phyloP scores from a whole-genome alignment of 2,329 filamentous ascomycete genomes.

The Sarocladium strictum region DNA sequence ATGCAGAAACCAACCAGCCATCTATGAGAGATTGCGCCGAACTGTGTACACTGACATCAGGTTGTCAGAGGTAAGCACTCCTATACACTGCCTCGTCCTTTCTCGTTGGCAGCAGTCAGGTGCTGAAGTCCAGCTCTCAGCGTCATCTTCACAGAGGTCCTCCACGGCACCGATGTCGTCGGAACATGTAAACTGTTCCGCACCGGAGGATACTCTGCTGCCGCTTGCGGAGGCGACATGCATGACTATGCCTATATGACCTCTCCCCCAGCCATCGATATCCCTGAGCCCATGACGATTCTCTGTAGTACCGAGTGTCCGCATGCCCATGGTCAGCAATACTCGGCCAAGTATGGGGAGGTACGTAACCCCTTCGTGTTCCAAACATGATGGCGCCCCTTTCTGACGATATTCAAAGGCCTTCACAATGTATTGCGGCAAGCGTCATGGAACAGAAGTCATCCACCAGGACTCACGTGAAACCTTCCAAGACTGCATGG shows the following conservation, averaged over 20 bases:
- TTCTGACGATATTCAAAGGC: neutral
- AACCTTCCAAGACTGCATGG: neutral
- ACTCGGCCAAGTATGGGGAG: neutral
- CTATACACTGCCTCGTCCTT: too few relatives aligned
- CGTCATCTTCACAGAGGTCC: too few relatives aligned
- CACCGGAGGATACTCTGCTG: too few relatives aligned
- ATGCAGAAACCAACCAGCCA: too few relatives aligned
- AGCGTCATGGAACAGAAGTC: neutral
- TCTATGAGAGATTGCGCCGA: too few relatives aligned
- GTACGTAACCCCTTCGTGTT: neutral
- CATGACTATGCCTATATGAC: neutral
- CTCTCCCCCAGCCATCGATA: neutral
- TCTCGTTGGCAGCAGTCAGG: too few relatives aligned
- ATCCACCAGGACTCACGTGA: neutral
- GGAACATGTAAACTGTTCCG: too few relatives aligned
- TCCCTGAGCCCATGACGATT: neutral
- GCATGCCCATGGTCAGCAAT: neutral
- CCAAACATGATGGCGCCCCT: neutral
- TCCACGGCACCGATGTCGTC: too few relatives aligned
- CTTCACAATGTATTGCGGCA: neutral
- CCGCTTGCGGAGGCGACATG: too few relatives aligned
- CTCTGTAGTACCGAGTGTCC: conserved; percentile 7
- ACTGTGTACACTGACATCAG: too few relatives aligned
- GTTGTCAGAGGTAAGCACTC: too few relatives aligned
- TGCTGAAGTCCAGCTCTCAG: too few relatives aligned